A percentile compares a stretch with the other conserved stretches of the same genome.
phyloP scores from a whole-genome alignment of 2,329 filamentous ascomycete species.

The Simplicillium sp. region DNA sequence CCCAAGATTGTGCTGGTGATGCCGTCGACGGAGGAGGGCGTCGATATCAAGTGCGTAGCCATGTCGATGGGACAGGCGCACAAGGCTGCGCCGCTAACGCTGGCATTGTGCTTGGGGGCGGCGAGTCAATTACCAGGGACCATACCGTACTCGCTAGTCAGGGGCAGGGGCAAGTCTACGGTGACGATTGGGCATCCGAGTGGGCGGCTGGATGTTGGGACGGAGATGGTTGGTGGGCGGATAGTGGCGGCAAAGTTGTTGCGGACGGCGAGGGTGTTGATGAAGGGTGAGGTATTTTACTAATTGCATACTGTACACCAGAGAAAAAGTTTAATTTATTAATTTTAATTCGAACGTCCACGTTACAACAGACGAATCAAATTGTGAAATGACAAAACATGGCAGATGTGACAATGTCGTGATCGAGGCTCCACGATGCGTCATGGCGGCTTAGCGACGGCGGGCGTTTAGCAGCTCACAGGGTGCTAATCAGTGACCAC shows the following conservation, averaged over 20 bases:
- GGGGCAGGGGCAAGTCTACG: slow-evolving; percentile 7
- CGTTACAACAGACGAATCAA: too few relatives aligned
- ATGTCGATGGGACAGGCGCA: slow-evolving; percentile 48
- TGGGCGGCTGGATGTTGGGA: slow-evolving; percentile 35
- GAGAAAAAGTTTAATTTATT: too few relatives aligned
- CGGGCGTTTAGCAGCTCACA: too few relatives aligned
- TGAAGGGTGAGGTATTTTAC: slow-evolving; percentile 39
- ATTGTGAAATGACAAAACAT: too few relatives aligned
- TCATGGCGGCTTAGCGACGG: too few relatives aligned
- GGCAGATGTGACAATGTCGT: too few relatives aligned
- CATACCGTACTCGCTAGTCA: slow-evolving; percentile 16
- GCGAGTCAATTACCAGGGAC: slow-evolving; percentile 36
- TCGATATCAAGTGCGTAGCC: slow-evolving; percentile 35
- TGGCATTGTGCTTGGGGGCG: slow-evolving; percentile 40
- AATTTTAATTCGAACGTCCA: too few relatives aligned
- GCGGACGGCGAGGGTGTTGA: slow-evolving; percentile 37
- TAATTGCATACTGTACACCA: slow-evolving; percentile 13
- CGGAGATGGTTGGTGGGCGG: slow-evolving; percentile 24
- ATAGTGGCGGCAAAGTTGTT: slow-evolving; percentile 34
- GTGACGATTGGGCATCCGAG: slow-evolving; percentile 37
- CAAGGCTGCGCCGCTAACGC: slow-evolving; percentile 45
- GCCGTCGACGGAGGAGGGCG: slow-evolving; percentile 16
- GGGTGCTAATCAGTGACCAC: too few relatives aligned
- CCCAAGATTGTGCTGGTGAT: slow-evolving; percentile 50
- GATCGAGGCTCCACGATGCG: too few relatives aligned